These are phyloP conservation scores for Lentinus brumalis DNA, from an alignment of 768 basidiomycete genomes.

Conservation along the genomic window DNA sequence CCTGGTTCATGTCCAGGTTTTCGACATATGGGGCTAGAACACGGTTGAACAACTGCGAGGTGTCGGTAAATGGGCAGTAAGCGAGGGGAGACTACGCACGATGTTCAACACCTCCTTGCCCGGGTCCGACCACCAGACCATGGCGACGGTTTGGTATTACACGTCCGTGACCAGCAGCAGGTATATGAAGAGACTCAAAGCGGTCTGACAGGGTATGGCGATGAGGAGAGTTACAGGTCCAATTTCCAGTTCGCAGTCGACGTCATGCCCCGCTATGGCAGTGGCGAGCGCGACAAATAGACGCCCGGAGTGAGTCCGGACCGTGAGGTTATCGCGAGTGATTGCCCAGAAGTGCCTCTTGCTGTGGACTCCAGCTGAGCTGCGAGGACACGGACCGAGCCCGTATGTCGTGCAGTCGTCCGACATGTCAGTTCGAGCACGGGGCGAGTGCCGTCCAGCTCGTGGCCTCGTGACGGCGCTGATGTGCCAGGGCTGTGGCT, in stretches of 20 bases:
- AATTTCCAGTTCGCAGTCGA: constrained; percentile 3
- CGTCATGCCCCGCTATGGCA: constrained; percentile 10
- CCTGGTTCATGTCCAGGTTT: constrained; percentile 92
- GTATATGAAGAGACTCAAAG: background rate
- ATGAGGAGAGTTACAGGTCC: background rate
- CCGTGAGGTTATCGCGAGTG: no score
- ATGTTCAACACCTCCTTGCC: constrained; percentile 83
- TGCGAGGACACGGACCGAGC: background rate
- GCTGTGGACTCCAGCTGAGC: background rate
- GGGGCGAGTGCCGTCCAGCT: constrained; percentile 16
- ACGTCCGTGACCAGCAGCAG: background rate
- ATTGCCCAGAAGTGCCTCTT: no score
- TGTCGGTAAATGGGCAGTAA: background rate
- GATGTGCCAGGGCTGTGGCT: constrained; percentile 16
- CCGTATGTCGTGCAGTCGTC: constrained; percentile 1
- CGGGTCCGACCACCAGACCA: constrained; percentile 88
- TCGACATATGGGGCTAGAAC: constrained; percentile 95
- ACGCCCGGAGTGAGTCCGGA: no score
- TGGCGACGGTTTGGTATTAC: constrained; percentile 15
- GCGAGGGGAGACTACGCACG: constrained; percentile 43
- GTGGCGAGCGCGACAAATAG: no score
- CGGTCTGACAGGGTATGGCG: background rate
- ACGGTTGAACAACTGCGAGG: constrained; percentile 74
- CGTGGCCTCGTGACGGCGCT: constrained; percentile 17
- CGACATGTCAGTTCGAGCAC: constrained; percentile 1